These are phyloP conservation scores for Aspergillus clavatus DNA, from an alignment of 2,329 filamentous ascomycete species.

Conservation along the genomic window DNA sequence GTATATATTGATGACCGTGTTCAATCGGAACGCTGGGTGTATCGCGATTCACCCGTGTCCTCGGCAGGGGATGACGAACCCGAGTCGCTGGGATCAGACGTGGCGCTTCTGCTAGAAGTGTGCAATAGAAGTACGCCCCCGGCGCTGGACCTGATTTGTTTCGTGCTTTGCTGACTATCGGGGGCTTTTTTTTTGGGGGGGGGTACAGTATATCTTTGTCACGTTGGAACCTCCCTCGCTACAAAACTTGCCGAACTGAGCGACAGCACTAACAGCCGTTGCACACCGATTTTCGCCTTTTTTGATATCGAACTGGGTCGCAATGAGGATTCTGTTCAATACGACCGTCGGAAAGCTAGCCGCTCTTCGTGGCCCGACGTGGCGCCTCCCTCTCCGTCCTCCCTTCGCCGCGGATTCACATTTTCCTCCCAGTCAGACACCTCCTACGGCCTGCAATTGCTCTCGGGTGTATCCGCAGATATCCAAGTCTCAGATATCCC, in stretches of 20 bases:
- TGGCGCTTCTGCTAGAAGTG: constrained; percentile 46
- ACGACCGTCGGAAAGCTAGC: constrained; percentile 27
- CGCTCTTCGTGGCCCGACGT: constrained; percentile 28
- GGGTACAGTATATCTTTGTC: constrained; percentile 53
- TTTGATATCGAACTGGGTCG: constrained; percentile 46
- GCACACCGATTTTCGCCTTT: constrained; percentile 53
- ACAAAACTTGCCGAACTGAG: constrained; percentile 50
- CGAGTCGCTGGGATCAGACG: constrained; percentile 44
- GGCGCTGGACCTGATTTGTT: constrained; percentile 6
- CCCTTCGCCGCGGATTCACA: constrained; percentile 36
- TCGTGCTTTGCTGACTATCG: constrained; percentile 3
- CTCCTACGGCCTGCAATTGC: constrained; percentile 45
- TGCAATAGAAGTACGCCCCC: constrained; percentile 49
- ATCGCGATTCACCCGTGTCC: constrained; percentile 26
- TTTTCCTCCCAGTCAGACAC: constrained; percentile 43
- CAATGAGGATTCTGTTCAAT: constrained; percentile 33
- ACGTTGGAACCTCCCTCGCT: constrained; percentile 49
- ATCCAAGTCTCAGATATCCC: constrained; percentile 47
- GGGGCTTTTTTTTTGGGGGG: too few species aligned
- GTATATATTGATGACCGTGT: constrained; percentile 46
- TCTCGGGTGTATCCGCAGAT: constrained; percentile 47
- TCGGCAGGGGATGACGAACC: constrained; percentile 37
- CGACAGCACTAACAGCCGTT: constrained; percentile 42
- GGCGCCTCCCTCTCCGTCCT: constrained; percentile 28
- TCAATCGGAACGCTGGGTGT: constrained; percentile 42